These are phyloP conservation scores for Rhododendron ovatum DNA, from an alignment of 148 eudicot species.

Conservation along the genomic window DNA sequence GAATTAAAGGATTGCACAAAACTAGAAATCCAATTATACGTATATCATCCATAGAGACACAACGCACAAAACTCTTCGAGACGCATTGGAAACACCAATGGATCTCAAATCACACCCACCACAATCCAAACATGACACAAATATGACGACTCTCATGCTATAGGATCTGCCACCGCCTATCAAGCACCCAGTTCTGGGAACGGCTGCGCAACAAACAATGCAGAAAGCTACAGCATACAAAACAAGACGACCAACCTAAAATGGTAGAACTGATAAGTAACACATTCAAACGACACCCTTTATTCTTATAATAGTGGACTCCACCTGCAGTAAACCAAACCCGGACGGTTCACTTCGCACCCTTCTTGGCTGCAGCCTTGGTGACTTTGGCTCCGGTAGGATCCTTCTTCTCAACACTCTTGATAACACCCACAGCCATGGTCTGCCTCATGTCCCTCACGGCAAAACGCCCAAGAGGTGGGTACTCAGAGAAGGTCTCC, in stretches of 20 bases:
- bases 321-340: background rate
- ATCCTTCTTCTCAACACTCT: slow-evolving; percentile 44
- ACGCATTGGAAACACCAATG: background rate
- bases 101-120: slow-evolving; percentile 2
- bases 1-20: background rate
- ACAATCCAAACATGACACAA: background rate
- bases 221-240: slow-evolving; percentile 4
- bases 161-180: slow-evolving; percentile 30
- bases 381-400: slow-evolving; percentile 39
- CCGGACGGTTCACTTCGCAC: slow-evolving; percentile 33
- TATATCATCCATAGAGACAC: background rate
- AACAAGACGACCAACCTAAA: background rate
- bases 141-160: slow-evolving; percentile 6
- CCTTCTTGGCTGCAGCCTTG: slow-evolving; percentile 44
- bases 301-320: background rate
- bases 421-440: slow-evolving; percentile 30
- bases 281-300: background rate
- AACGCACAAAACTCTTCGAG: slow-evolving; percentile 3
- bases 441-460: slow-evolving; percentile 33
- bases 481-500: slow-evolving; percentile 21
- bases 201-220: slow-evolving; percentile 11
- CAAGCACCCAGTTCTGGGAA: slow-evolving; percentile 39
- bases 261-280: background rate
- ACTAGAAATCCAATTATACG: background rate
- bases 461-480: slow-evolving; percentile 26